A percentile compares a stretch with the other conserved stretches of the same genome.
Conservation (phyloP, 2,329 filamentous ascomycete genomes). For the Dactylellina haptotyla region DNA sequence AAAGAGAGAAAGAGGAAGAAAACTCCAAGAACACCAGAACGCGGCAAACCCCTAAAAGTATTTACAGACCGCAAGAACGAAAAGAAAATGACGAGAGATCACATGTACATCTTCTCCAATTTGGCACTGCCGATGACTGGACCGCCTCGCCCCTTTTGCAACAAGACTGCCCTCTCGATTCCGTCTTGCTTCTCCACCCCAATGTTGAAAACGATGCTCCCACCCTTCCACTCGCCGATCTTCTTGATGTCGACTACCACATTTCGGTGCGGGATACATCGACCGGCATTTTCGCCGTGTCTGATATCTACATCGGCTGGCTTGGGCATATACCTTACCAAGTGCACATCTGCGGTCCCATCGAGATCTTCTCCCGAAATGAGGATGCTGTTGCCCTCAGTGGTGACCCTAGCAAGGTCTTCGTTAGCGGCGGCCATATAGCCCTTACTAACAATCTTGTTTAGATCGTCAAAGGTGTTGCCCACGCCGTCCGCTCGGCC, state of each 20-base stretch:
- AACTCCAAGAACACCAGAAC: constrained; percentile 12
- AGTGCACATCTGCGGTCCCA: constrained; percentile 43
- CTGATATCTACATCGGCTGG: constrained; percentile 59
- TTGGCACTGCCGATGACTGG: constrained; percentile 58
- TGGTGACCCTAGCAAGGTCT: constrained; percentile 35
- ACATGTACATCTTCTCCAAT: constrained; percentile 24
- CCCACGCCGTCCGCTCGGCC: constrained; percentile 58
- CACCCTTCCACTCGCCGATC: constrained; percentile 61
- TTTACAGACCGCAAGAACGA: constrained; percentile 10
- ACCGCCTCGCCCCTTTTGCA: constrained; percentile 58
- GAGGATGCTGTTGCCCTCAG: constrained; percentile 46
- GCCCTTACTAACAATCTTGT: constrained; percentile 47
- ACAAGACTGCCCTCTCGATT: constrained; percentile 58
- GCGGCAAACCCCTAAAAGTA: not conserved
- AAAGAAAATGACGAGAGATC: not conserved
- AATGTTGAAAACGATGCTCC: constrained; percentile 58
- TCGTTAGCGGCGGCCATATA: constrained; percentile 47
- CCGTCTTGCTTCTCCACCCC: constrained; percentile 55
- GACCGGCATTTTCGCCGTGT: constrained; percentile 61
- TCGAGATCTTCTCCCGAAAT: constrained; percentile 30
- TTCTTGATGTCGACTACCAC: constrained; percentile 59
- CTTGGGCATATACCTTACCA: constrained; percentile 58
- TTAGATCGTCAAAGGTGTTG: constrained; percentile 49
- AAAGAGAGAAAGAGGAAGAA: not conserved
- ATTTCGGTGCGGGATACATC: constrained; percentile 60